Conservation (phyloP, 225 moss, liverwort and hornwort species). For the Marchantia paleacea region DNA sequence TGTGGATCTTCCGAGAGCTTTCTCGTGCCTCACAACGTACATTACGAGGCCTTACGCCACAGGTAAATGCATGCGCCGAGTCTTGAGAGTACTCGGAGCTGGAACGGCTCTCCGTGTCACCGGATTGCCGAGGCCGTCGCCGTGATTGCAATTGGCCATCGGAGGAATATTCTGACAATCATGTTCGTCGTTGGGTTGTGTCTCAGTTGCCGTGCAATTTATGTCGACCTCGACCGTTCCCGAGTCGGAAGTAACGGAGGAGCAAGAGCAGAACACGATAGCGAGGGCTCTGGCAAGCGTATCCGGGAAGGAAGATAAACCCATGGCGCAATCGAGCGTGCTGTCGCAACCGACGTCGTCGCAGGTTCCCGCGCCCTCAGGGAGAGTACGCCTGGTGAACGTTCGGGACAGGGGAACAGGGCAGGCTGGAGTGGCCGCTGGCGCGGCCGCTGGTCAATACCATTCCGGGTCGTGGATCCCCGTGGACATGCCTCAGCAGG, state of each 20-base stretch:
- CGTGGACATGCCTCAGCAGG: conserved; percentile 35
- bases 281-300: conserved; percentile 81
- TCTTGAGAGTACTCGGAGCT: too few species aligned
- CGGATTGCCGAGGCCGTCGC: too few species aligned
- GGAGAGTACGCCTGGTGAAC: conserved; percentile 45
- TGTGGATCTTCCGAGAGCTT: too few species aligned
- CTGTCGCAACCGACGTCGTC: conserved; percentile 26
- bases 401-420: conserved; percentile 57
- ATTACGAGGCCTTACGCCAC: too few species aligned
- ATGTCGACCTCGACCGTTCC: conserved; percentile 48
- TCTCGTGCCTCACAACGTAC: too few species aligned
- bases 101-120: too few species aligned
- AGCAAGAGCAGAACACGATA: conserved; percentile 97
- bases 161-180: too few species aligned
- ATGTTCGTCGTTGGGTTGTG: too few species aligned
- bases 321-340: conserved; percentile 28
- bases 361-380: conserved; percentile 25
- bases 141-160: too few species aligned
- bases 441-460: conserved; percentile 41
- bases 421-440: conserved; percentile 31
- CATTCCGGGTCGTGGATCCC: conserved; percentile 68
- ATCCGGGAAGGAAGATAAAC: conserved; percentile 62
- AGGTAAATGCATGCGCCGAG: too few species aligned
- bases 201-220: conserved; percentile 77
- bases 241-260: conserved; percentile 87